Evolutionary conservation across 306 rosid genomes (phyloP), one percentile per base, ranked within the genome.

Genomic region (Cicer cuneatum): DNA sequence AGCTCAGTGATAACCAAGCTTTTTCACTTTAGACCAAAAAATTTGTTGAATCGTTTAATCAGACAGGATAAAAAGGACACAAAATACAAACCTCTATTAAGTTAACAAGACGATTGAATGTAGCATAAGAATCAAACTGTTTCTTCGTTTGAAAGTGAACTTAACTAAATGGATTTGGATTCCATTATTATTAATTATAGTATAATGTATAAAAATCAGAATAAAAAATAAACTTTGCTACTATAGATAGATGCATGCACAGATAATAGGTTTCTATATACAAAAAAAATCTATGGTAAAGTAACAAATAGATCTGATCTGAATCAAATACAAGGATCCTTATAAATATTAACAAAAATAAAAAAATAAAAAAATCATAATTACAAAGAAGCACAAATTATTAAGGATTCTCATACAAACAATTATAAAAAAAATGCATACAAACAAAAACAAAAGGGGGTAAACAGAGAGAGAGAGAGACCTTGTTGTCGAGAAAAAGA

Each of bases 401-500:
- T 56, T 37, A 49, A 29, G 3, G 14, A 24, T 24, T 24, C 33
- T 24, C 4, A 24, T 24, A 24, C 2, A 24, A 24, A 24, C 33
- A 24, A 24, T 24, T 24, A 24, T 3, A 24, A 58, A n/a, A 29
- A 53, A 0, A 67, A 61, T 0, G 10, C 18, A 8, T 13, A 19
- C 0, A 66, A 43, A 54, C 52, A 59, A 8, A 52, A 60, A 33
- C 12, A 1, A 29, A 4, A 7, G 33, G 33, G 4, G 33, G 33
- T 24, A 4, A n/a, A 43, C 58, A 38, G 11, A 16, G n/a, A 45
- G 1, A 57, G 10, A 8, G 41, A 37, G 7, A 39, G 6, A 91
- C 97, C 98, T 88, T 84, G 5, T 71, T 70, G 74, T 93, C 98
- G 7, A 86, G 71, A 52, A 91, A 83, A 77, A 78, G 66, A 41